phyloP scores from a whole-genome alignment of 495 filamentous ascomycete species.

The Penicillium macrosclerotiorum region DNA sequence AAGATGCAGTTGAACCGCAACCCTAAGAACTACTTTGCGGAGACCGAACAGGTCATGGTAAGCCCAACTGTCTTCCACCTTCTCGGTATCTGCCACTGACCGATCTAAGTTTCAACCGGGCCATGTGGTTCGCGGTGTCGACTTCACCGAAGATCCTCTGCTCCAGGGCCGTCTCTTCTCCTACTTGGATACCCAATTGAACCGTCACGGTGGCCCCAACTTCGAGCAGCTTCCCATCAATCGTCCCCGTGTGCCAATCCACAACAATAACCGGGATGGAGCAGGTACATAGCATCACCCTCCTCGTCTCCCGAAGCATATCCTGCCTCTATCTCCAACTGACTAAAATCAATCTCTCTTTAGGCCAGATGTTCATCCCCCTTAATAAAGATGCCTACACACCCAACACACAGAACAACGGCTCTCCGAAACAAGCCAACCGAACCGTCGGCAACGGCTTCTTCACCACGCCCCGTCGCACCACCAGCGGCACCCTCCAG shows the following conservation, averaged over 20 bases:
- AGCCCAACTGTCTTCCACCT: slow-evolving; percentile 10
- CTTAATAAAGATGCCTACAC: slow-evolving; percentile 55
- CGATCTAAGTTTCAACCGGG: slow-evolving; percentile 32
- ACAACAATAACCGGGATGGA: slow-evolving; percentile 68
- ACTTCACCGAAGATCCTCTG: slow-evolving; percentile 71
- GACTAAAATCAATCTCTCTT: no score
- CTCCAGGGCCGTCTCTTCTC: slow-evolving; percentile 73
- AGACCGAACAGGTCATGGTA: slow-evolving; percentile 72
- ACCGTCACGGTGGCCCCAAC: slow-evolving; percentile 67
- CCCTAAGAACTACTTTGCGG: slow-evolving; percentile 74
- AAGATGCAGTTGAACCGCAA: slow-evolving; percentile 69
- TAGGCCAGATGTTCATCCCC: slow-evolving; percentile 46
- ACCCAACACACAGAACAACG: slow-evolving; percentile 66
- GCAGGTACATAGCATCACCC: slow-evolving; percentile 26
- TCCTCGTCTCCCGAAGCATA: no score
- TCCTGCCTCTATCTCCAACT: no score
- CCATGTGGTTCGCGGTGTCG: slow-evolving; percentile 65
- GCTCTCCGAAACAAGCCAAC: slow-evolving; percentile 67
- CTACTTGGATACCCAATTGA: slow-evolving; percentile 73
- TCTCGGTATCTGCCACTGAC: background rate
- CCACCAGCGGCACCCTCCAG: slow-evolving; percentile 50
- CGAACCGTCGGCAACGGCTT: slow-evolving; percentile 68
- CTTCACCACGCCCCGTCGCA: slow-evolving; percentile 66
- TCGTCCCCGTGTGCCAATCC: slow-evolving; percentile 55
- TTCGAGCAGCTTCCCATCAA: slow-evolving; percentile 78